Evolutionary conservation across 306 rosid species (phyloP), one percentile per base, ranked within the genome.

Genomic region (Quercus agrifolia): DNA sequence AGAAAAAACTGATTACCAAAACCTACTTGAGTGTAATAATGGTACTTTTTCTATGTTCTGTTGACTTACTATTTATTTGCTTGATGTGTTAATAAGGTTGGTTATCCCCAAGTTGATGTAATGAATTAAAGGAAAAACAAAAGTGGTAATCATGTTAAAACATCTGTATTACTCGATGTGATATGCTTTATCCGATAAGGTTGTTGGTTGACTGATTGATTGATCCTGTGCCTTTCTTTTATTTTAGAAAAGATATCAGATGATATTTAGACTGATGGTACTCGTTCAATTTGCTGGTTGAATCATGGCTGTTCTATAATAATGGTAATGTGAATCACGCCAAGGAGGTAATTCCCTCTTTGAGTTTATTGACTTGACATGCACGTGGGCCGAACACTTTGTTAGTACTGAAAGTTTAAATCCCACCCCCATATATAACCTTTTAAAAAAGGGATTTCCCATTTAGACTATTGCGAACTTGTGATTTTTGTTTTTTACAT

Each of bases 351-450:
- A 80, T 77, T 17, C 72, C 59, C 28, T 73, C 56, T 72, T 74
- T 52, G 35, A 77, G 73, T 78, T 85, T 64, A 67, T 82, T 71
- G 87, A 83, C 57, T 71, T 81, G 85, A 81, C 86, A 81, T 30
- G 91, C 86, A 83, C 38, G 91, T 83, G 86, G 89, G 89, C 76
- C 70, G 77, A 78, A 52, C 76, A 58, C 51, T 57, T 58, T 58
- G 21, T 58, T 73, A 75, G 33, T 23, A 17, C 79, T 70, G 44
- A 58, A 31, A 66, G 80, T 6, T 30, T 14, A 28, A 64, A 64
- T 64, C 31, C 44, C 46, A 64, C 20, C 46, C 23, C 70, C 20
- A 14, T 28, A 15, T 8, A 7, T 41, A 41, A 0, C 46, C 21
- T 7, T 17, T 28, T 7, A 6, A 28, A 59, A 59, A 27, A 62